Base-by-base conservation (phyloP, 345 rosid species). In the Excoecaria cochinchinensis region DNA sequence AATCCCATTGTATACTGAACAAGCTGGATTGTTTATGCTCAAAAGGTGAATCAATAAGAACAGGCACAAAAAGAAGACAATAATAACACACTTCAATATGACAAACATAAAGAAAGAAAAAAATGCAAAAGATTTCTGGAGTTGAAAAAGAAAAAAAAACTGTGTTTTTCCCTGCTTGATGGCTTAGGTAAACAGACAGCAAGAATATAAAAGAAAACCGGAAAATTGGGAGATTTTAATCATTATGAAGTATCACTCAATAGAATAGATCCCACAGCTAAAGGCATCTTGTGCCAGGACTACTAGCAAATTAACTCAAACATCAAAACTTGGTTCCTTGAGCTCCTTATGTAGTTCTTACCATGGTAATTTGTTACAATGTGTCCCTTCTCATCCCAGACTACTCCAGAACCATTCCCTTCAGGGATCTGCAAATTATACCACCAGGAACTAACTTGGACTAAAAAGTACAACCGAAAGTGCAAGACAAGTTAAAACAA, bases 331-430 rank as follows among this genome's bases (percentile, higher is more conserved):
- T 25, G 71, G 55, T 53, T 31, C 24, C 65, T 9, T 21, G 13
- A 36, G 39, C 51, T 59, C 53, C 13, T 57, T 22, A 47, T 10
- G 42, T 53, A 81, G 85, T 10, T 80, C 86, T 83, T 87, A 92
- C 99, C 99, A 58, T 95, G 99, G 85, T 90, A 95, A 81, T 95
- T 95, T 51, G 99, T 95, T 58, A 95, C 95, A 69, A 95, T 86
- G 77, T 95, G 97, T 72, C 99, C 99, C 62, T 85, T 77, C 74
- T 68, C 87, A 83, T 91, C 90, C 99, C 99, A 95, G 59, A 95
- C 97, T 21, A 92, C 97, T 44, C 99, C 99, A n/a, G 97, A 95
- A 60, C 99, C 99, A 80, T 95, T 95, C 83, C 99, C 99, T 88
- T 95, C 99, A 3, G 97, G 99, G 83, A 95, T 83, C 99, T 95